phyloP scores from a whole-genome alignment of 78 protist genomes.

The Neovahlkampfia damariscottae region DNA sequence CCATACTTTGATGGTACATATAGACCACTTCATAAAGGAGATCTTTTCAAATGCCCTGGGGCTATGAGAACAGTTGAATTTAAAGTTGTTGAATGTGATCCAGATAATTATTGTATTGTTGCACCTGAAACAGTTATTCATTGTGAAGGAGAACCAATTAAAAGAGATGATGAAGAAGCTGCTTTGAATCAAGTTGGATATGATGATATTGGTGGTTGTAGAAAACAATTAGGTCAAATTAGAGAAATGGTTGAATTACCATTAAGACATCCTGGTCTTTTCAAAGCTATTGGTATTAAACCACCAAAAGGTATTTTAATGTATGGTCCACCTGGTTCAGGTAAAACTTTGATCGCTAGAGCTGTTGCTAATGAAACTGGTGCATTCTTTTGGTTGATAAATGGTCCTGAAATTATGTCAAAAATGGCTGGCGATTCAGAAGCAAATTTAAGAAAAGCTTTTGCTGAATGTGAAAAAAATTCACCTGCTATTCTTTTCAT shows the following conservation, averaged over 20 bases:
- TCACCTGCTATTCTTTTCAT: conserved; percentile 98
- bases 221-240: conserved; percentile 96
- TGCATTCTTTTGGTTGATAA: conserved; percentile 99
- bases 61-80: conserved; percentile 99
- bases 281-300: conserved; percentile 93
- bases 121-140: conserved; percentile 95
- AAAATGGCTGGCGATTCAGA: conserved; percentile 99
- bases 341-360: conserved; percentile 99
- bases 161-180: conserved; percentile 97
- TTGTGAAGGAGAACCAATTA: conserved; percentile 99
- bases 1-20: conserved; percentile 98
- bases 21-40: conserved; percentile 97
- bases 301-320: conserved; percentile 93
- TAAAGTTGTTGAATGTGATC: conserved; percentile 97
- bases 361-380: conserved; percentile 99
- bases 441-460: conserved; percentile 94
- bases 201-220: conserved; percentile 99
- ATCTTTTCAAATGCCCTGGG: conserved; percentile 79
- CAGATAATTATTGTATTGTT: conserved; percentile 78
- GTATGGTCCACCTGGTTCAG: conserved; percentile 99
- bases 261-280: conserved; percentile 98
- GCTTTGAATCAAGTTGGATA: conserved; percentile 74
- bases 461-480: conserved; percentile 99
- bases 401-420: conserved; percentile 99
- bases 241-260: conserved; percentile 99